Conservation (phyloP, 23 red algal species). For the Gracilaria gracilis region DNA sequence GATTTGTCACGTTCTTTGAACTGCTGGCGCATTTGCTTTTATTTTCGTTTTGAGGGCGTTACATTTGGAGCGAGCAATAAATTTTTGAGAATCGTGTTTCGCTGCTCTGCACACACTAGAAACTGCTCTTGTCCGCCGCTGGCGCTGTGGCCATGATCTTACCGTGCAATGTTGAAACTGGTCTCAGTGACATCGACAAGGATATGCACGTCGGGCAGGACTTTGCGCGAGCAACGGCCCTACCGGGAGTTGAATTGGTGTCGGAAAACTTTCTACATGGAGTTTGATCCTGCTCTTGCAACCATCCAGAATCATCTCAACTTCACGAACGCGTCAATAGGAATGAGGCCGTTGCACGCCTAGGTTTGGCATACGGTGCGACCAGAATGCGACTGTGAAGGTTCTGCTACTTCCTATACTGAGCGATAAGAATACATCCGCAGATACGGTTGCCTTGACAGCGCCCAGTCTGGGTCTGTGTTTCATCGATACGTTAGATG, state of each 20-base stretch:
- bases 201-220: slow-evolving; percentile 89
- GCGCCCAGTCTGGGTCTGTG: slow-evolving; percentile 87
- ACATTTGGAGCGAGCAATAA: no score
- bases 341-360: slow-evolving; percentile 83
- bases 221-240: slow-evolving; percentile 82
- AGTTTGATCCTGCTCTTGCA: slow-evolving; percentile 90
- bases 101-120: no score
- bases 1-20: no score
- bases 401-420: slow-evolving; percentile 83
- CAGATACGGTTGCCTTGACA: slow-evolving; percentile 78
- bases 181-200: slow-evolving; percentile 91
- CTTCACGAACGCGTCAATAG: slow-evolving; percentile 39
- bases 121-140: slow-evolving; percentile 74
- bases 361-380: slow-evolving; percentile 93
- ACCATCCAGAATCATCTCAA: slow-evolving; percentile 66
- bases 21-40: no score
- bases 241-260: slow-evolving; percentile 79
- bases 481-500: slow-evolving; percentile 84
- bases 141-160: slow-evolving; percentile 94
- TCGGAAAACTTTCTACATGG: slow-evolving; percentile 84
- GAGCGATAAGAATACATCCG: slow-evolving; percentile 67
- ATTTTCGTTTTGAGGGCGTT: no score
- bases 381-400: slow-evolving; percentile 71
- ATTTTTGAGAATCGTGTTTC: no score
- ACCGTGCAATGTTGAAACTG: slow-evolving; percentile 88